Percentiles rank a stretch among this genome's conserved stretches.
These are phyloP conservation scores for Lyophyllum shimeji DNA, from an alignment of 768 basidiomycete genomes.

Conservation along the genomic window DNA sequence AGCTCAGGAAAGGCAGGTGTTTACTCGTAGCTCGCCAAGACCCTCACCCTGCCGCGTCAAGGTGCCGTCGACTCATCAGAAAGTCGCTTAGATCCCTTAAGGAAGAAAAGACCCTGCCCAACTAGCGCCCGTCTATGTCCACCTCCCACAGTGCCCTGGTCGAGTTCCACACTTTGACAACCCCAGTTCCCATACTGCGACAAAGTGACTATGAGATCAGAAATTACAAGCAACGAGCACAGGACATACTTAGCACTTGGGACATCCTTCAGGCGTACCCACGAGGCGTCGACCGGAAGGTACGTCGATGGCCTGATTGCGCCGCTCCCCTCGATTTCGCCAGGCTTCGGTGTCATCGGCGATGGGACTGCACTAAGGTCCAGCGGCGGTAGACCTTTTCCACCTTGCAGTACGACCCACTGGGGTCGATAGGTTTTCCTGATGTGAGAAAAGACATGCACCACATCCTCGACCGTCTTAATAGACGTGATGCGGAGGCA, in stretches of 20 bases:
- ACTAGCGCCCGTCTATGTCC: slow-evolving; percentile 8
- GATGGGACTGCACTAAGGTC: slow-evolving; percentile 9
- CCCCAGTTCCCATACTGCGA: slow-evolving; percentile 70
- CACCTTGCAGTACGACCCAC: slow-evolving; percentile 69
- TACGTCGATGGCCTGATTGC: not conserved
- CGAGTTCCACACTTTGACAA: slow-evolving; percentile 71
- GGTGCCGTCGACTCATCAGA: not conserved
- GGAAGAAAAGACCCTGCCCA: not conserved
- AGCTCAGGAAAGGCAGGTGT: not conserved
- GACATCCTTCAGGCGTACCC: slow-evolving; percentile 58
- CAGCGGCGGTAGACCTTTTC: slow-evolving; percentile 40
- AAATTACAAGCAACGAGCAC: slow-evolving; percentile 12
- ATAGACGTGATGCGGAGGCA: slow-evolving; percentile 41
- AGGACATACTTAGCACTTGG: slow-evolving; percentile 58
- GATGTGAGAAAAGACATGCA: slow-evolving; percentile 90
- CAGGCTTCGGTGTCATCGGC: slow-evolving; percentile 8
- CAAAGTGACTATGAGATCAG: slow-evolving; percentile 10
- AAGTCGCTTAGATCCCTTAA: not conserved
- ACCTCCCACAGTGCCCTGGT: slow-evolving; percentile 49
- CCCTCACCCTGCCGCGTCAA: not conserved
- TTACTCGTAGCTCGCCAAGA: not conserved
- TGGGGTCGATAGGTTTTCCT: slow-evolving; percentile 79
- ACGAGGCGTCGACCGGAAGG: slow-evolving; percentile 32
- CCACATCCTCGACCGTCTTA: slow-evolving; percentile 58
- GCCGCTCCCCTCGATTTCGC: not conserved